Base-by-base conservation (phyloP, 345 rosid species). In the Eutrema heterophyllum region DNA sequence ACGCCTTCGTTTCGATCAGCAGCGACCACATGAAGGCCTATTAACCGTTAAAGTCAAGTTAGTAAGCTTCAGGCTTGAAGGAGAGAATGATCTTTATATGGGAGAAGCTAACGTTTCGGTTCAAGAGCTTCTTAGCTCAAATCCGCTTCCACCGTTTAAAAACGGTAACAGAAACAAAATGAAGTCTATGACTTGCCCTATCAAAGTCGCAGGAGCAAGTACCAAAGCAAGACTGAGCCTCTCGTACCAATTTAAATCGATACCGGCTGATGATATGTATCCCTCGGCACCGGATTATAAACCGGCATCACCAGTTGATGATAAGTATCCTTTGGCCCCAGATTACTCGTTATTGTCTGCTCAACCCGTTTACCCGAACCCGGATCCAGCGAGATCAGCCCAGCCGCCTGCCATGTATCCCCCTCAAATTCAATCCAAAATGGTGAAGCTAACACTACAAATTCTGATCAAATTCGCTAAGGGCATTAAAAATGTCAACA, bases 21-120 rank as follows among this genome's bases (percentile, higher is more conserved):
- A 87, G 88, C 35, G 83, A 78, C 66, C 39, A 26, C 21, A 9
- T 27, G 83, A 78, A 63, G 82, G 77, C 69, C 74, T 77, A 27
- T 76, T 86, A 9, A 73, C 40, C 8, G 68, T 88, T 27, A 73
- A 58, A 10, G 70, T 85, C 79, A 79, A 82, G 83, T 72, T 91
- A 73, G 83, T 81, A 8, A 81, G 85, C 84, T 84, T 83, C 13
- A 80, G 88, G 15, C 73, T 76, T 18, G 56, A 86, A 4, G 88
- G 85, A 0, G 92, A 86, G 33, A 72, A 74, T 71, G 89, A 83
- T 16, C 24, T 91, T 29, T 39, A 40, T 26, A 9, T 67, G 2
- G 95, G 92, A 10, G 83, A 80, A 58, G 97, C 88, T 76, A 68
- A 54, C 81, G 82, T 91, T 2, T 91, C 87, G 4, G 65, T 91